Conservation (phyloP, 345 rosid genomes). For the Ailanthus altissimus region DNA sequence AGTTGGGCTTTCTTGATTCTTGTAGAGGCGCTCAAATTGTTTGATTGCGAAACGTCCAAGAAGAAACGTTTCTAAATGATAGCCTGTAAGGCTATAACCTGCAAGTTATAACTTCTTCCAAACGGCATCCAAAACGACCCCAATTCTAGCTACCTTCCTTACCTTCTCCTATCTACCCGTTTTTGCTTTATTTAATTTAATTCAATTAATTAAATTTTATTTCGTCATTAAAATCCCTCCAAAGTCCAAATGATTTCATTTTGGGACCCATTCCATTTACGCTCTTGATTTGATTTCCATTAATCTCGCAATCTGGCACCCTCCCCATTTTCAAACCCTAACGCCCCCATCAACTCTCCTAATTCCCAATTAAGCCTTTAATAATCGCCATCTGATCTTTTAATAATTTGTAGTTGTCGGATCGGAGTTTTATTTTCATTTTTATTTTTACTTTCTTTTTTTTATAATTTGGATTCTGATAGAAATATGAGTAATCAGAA, state of each 20-base stretch:
- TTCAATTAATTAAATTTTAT: too few relatives aligned
- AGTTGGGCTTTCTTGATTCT: background rate
- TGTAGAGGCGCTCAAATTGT: background rate
- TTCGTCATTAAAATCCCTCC: background rate
- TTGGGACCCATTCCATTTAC: constrained; percentile 3
- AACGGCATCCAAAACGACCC: constrained; percentile 15
- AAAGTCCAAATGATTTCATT: constrained; percentile 1
- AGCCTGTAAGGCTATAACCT: background rate
- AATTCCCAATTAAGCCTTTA: background rate
- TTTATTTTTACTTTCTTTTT: too few relatives aligned
- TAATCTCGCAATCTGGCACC: background rate
- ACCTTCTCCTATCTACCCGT: background rate
- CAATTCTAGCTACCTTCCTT: constrained; percentile 7
- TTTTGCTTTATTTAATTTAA: background rate
- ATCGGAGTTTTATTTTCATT: constrained; percentile 12
- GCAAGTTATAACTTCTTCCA: background rate
- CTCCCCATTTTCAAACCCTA: constrained; percentile 17
- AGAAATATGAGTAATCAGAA: constrained; percentile 85
- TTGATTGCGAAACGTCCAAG: background rate
- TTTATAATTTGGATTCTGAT: constrained; percentile 21
- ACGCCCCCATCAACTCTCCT: background rate
- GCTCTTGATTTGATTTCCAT: background rate
- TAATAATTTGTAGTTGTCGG: background rate
- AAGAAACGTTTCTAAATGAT: too few relatives aligned
- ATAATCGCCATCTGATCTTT: background rate